Evolutionary conservation across 768 basidiomycete species (phyloP).

Genomic region (Clitopilus hobsonii): DNA sequence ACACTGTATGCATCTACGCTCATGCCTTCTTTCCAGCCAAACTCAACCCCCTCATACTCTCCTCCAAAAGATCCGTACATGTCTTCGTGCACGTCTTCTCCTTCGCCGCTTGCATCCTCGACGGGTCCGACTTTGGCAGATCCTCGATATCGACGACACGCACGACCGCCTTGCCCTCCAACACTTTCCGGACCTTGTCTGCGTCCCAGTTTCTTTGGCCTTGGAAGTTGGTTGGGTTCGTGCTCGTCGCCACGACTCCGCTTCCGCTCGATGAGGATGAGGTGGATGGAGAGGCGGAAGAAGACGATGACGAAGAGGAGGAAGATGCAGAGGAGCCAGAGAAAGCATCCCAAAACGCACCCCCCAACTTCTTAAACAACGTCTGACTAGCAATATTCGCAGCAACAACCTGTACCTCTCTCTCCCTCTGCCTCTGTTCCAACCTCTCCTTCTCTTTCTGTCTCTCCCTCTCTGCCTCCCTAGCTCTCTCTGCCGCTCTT

Average conservation of each 20-base stretch:
- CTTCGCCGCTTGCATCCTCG: slow-evolving; percentile 9
- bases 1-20: background rate
- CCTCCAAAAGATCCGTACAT: slow-evolving; percentile 48
- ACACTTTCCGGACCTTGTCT: slow-evolving; percentile 75
- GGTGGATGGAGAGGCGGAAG: background rate
- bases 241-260: slow-evolving; percentile 6
- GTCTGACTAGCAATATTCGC: slow-evolving; percentile 73
- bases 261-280: slow-evolving; percentile 3
- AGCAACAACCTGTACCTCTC: slow-evolving; percentile 57
- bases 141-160: slow-evolving; percentile 74
- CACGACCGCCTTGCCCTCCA: slow-evolving; percentile 81
- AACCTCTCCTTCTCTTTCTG: slow-evolving; percentile 19
- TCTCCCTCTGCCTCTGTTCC: slow-evolving; percentile 33
- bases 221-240: slow-evolving; percentile 1
- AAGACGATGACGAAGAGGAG: slow-evolving; percentile 9
- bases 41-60: slow-evolving; percentile 65
- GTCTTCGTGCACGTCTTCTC: slow-evolving; percentile 19
- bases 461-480: slow-evolving; percentile 14
- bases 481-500: slow-evolving; percentile 14
- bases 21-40: slow-evolving; percentile 45
- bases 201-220: slow-evolving; percentile 50
- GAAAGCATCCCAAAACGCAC: slow-evolving; percentile 89
- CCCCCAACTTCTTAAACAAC: slow-evolving; percentile 60
- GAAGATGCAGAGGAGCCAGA: slow-evolving; percentile 37
- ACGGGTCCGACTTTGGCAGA: background rate